A percentile compares a stretch with the other conserved stretches of the same genome.
Evolutionary conservation across 768 basidiomycete species (phyloP).

Genomic region (Hemileccinum impolitum): DNA sequence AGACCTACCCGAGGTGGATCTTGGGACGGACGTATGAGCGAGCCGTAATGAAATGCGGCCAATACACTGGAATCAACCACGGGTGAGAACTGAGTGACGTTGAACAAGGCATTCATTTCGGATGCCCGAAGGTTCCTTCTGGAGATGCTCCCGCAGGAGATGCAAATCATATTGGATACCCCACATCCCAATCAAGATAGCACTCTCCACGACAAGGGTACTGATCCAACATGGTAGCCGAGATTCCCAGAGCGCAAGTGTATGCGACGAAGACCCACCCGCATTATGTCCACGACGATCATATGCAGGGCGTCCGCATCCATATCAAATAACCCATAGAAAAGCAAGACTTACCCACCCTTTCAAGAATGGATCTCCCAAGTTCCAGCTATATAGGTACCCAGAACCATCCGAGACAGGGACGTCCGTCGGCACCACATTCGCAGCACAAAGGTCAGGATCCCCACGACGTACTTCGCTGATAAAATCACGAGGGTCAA

Average conservation of each 20-base stretch:
- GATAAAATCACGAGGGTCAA: constrained; percentile 73
- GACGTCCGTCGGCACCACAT: constrained; percentile 60
- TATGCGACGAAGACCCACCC: background rate
- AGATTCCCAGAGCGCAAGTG: background rate
- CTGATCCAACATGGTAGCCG: background rate
- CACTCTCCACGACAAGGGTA: background rate
- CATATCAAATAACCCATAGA: background rate
- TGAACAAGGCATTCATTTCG: constrained; percentile 2
- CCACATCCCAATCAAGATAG: constrained; percentile 2
- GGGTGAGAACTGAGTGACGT: background rate
- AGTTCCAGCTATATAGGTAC: constrained; percentile 73
- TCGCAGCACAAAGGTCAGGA: constrained; percentile 47
- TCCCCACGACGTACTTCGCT: constrained; percentile 38
- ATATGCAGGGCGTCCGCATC: background rate
- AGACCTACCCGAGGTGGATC: constrained; percentile 71
- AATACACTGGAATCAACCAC: constrained; percentile 46
- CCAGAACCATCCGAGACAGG: constrained; percentile 47
- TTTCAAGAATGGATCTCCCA: constrained; percentile 75
- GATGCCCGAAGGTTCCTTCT: constrained; percentile 13
- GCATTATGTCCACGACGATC: constrained; percentile 4
- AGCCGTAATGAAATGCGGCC: constrained; percentile 69
- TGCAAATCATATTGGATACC: background rate
- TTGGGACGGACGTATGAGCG: constrained; percentile 60
- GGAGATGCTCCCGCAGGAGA: background rate
- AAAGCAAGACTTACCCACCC: constrained; percentile 42